Evolutionary conservation across 2,329 filamentous ascomycete genomes (phyloP).

Genomic region (Trichoderma sp.): DNA sequence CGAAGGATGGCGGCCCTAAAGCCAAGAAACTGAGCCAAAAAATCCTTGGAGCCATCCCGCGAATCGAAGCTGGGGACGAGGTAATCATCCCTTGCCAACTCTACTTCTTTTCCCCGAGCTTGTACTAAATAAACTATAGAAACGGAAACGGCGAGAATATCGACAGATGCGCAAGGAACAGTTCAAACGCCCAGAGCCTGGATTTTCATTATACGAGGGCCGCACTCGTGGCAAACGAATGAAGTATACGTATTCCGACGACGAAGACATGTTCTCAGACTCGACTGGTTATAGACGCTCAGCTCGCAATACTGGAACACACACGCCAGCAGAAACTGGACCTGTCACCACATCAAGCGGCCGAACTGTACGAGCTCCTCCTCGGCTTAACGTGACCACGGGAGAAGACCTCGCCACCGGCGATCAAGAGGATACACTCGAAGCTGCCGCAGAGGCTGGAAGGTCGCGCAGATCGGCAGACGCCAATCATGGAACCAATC

Average conservation of each 20-base stretch:
- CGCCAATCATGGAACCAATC: slow-evolving; percentile 52
- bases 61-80: slow-evolving; percentile 92
- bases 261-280: slow-evolving; percentile 74
- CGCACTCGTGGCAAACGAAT: slow-evolving; percentile 94
- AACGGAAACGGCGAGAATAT: slow-evolving; percentile 91
- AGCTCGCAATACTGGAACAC: slow-evolving; percentile 72
- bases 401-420: slow-evolving; percentile 53
- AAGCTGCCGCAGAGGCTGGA: slow-evolving; percentile 49
- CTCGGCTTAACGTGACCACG: slow-evolving; percentile 66
- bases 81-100: slow-evolving; percentile 50
- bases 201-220: slow-evolving; percentile 93
- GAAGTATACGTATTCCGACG: slow-evolving; percentile 94
- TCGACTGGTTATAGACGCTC: slow-evolving; percentile 66
- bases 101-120: neutral
- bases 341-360: slow-evolving; percentile 80
- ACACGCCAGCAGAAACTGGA: slow-evolving; percentile 71
- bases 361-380: slow-evolving; percentile 75
- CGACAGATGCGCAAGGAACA: slow-evolving; percentile 82
- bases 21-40: slow-evolving; percentile 77
- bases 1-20: slow-evolving; percentile 77
- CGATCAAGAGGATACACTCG: slow-evolving; percentile 50
- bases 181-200: slow-evolving; percentile 84
- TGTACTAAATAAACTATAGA: slow-evolving; percentile 56
- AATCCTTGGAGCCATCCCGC: slow-evolving; percentile 78
- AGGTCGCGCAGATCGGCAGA: slow-evolving; percentile 57